Evolutionary conservation across 2,329 filamentous ascomycete genomes (phyloP), one percentile per base, ranked within the genome.

Genomic region (Pochonia chlamydosporia): DNA sequence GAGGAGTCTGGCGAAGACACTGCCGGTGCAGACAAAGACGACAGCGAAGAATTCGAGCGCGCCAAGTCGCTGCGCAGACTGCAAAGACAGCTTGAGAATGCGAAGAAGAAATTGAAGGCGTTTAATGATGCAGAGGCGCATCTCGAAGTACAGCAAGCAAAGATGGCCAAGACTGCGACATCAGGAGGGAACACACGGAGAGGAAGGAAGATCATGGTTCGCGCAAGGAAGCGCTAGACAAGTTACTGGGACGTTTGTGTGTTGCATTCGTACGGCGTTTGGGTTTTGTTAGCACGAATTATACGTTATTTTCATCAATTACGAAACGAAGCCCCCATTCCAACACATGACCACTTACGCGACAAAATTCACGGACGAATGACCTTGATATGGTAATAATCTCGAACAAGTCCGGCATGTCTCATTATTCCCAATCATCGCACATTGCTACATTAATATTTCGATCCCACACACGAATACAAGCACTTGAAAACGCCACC

Each of bases 101-200:
- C 78, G 5, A 72, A 69, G 53, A 74, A 76, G 63, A 78, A 81
- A 62, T 67, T 82, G 52, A 70, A 71, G 58, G 68, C 70, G 2
- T 64, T 85, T 24, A 67, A 72, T n/a, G 67, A 73, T 20, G 76
- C 79, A 21, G 81, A 85, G 63, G 64, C 70, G 33, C 67, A 75
- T 54, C 68, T 85, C 23, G 79, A 81, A 51, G 50, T 80, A 46
- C 79, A 84, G 62, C 70, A 75, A 49, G 76, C 79, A 16, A 78
- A 75, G 61, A 84, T 84, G 80, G 79, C 78, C 30, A 85, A 85
- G 69, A 82, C 79, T 54, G 70, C 76, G 8, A 84, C 80, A 2
- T 73, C 76, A 5, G 78, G 78, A 31, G 78, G 79, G 13, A 58
- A 71, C n/a, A 82, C 76, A 24, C 81, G 79, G 60, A 69, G 70